phyloP scores from a whole-genome alignment of 2,329 filamentous ascomycete genomes.

The Hypoxylon sp. region DNA sequence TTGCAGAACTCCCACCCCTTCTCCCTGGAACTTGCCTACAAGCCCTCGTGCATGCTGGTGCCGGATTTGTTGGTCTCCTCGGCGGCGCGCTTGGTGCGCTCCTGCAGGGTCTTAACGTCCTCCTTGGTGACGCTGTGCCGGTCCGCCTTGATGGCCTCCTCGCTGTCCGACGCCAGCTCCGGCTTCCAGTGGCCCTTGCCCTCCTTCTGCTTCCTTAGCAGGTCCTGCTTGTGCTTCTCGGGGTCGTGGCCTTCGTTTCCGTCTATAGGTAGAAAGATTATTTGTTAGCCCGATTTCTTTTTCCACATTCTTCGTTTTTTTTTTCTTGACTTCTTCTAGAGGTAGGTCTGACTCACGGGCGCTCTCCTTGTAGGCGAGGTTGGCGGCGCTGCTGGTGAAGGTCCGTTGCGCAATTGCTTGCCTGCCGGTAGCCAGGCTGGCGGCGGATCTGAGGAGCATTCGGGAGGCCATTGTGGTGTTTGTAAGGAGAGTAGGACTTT shows the following conservation, averaged over 20 bases:
- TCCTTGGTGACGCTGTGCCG: constrained; percentile 57
- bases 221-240: constrained; percentile 70
- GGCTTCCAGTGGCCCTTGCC: constrained; percentile 82
- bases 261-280: constrained; percentile 7
- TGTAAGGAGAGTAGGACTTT: constrained; percentile 1
- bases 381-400: constrained; percentile 43
- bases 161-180: constrained; percentile 80
- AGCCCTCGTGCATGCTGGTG: constrained; percentile 61
- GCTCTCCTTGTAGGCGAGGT: constrained; percentile 48
- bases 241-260: constrained; percentile 50
- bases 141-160: constrained; percentile 80
- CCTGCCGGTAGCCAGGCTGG: constrained; percentile 43
- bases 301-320: constrained; percentile 51
- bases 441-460: constrained; percentile 43
- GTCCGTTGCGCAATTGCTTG: constrained; percentile 42
- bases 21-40: constrained; percentile 50
- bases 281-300: constrained; percentile 9
- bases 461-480: constrained; percentile 50
- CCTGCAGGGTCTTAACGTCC: constrained; percentile 64
- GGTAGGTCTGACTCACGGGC: constrained; percentile 32
- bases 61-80: constrained; percentile 61
- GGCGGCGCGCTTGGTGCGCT: constrained; percentile 67
- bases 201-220: constrained; percentile 73
- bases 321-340: constrained; percentile 24
- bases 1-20: too few species aligned